Conservation (phyloP, 2,329 filamentous ascomycete species). For the Trichoderma sp. region DNA sequence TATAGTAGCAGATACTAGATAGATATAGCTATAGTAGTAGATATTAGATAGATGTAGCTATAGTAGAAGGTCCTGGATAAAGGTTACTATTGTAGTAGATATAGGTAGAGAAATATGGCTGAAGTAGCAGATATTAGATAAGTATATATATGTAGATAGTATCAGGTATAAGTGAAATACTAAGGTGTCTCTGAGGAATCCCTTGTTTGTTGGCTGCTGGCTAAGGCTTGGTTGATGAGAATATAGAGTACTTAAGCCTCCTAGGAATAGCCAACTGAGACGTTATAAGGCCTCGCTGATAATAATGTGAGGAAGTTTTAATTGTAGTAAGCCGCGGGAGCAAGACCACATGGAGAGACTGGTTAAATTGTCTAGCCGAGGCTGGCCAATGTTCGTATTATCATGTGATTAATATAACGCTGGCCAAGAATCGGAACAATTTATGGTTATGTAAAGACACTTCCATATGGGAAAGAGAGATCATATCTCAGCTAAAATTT, state of each 20-base stretch:
- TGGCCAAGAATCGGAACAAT: not conserved
- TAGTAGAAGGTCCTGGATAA: too few species aligned
- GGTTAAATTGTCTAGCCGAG: not conserved
- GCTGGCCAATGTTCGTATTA: not conserved
- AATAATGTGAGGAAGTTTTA: not conserved
- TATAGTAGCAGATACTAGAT: too few species aligned
- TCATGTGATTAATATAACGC: not conserved
- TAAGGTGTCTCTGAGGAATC: too few species aligned
- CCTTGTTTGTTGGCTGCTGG: not conserved
- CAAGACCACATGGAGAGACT: not conserved
- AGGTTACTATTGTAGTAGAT: too few species aligned
- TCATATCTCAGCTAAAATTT: too few species aligned
- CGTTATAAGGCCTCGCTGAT: not conserved
- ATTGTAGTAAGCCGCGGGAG: not conserved
- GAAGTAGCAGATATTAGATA: too few species aligned
- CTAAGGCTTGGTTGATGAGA: accelerated
- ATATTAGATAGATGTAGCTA: too few species aligned
- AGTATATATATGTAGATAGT: too few species aligned
- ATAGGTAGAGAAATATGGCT: too few species aligned
- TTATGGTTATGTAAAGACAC: not conserved
- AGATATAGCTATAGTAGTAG: too few species aligned
- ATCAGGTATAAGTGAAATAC: too few species aligned
- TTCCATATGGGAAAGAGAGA: too few species aligned
- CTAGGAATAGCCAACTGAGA: not conserved
- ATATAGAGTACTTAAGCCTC: not conserved